Base-by-base conservation (phyloP, 2,329 filamentous ascomycete species). In the Colletotrichum sp. region DNA sequence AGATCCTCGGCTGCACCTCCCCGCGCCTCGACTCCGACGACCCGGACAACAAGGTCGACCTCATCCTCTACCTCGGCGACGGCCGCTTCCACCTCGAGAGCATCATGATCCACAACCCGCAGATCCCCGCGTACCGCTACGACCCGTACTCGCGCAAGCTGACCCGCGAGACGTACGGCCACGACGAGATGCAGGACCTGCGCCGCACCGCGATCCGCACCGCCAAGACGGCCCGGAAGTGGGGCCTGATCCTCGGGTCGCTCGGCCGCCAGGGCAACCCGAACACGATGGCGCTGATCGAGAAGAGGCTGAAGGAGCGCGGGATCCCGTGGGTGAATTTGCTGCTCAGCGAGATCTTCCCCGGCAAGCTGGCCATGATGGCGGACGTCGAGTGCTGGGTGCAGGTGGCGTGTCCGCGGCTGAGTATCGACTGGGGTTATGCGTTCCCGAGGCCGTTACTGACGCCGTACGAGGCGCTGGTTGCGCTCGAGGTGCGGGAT, bases 351-450 rank as follows among this genome's bases (percentile, higher is more conserved):
- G 97, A 99, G 87, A 99, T 99, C 71, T 98, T 99, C 83, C 97
- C 98, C 0, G 96, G 95, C 0, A 99, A 99, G 87, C 86, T 99
- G 79, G 96, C 95, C 0, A 93, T 97, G 88, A 98, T 99, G 95
- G 86, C 87, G 34, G 96, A 99, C 81, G 95, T 99, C 4, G 96
- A 98, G 82, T 98, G 96, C 80, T 99, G 97, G 97, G 96, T 99
- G 52, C 97, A 99, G 86, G 96, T 99, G 67, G 97, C 97, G 7
- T 99, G 97, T 85, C 97, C 97, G n/a, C 89, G 97, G 66, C 83
- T 99, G 83, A 99, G 96, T 84, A 99, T 99, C 79, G 97, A 99
- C 86, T 99, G 97, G 97, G 97, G 97, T 0, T 99, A 99, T 86
- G 97, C 97, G 1, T 99, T 99, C 82, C 92, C 95, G 2, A 88